Evolutionary conservation across 257 asterid species (phyloP).

Genomic region (Coffea canephora): DNA sequence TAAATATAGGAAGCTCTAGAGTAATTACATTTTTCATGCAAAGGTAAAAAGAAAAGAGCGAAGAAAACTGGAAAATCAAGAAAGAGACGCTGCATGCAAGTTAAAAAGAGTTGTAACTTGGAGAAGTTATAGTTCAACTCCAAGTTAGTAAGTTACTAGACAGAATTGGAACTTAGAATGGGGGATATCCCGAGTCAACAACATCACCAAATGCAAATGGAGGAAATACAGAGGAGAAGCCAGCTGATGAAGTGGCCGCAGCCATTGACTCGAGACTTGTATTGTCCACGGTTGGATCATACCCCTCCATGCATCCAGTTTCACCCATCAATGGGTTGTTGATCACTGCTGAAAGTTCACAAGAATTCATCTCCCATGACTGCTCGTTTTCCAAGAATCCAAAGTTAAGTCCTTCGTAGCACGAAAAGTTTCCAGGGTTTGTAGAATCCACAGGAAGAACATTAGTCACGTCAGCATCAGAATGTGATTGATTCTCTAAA

Average conservation of each 20-base stretch:
- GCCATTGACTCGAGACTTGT: conserved; percentile 29
- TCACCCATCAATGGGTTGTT: conserved; percentile 26
- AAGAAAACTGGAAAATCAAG: neutral
- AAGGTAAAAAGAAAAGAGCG: neutral
- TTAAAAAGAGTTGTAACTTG: neutral
- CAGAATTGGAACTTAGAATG: conserved; percentile 24
- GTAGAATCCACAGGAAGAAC: conserved; percentile 16
- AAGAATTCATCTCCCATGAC: conserved; percentile 49
- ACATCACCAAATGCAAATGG: conserved; percentile 54
- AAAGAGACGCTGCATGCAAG: neutral
- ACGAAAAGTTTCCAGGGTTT: conserved; percentile 21
- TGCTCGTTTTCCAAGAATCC: conserved; percentile 40
- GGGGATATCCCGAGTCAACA: conserved; percentile 47
- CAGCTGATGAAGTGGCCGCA: conserved; percentile 23
- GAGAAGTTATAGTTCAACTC: neutral
- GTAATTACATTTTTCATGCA: conserved; percentile 12
- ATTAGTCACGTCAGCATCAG: neutral
- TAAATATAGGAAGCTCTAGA: neutral
- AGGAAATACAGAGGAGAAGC: conserved; percentile 39
- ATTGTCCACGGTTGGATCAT: conserved; percentile 19
- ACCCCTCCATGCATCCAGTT: conserved; percentile 19
- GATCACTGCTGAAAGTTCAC: conserved; percentile 72
- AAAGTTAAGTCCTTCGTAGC: conserved; percentile 16
- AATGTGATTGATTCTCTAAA: conserved; percentile 16
- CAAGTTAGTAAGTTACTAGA: neutral